These are phyloP conservation scores for Mortierella sp. DNA, from an alignment of 371 early-diverging fungal species.

Conservation along the genomic window DNA sequence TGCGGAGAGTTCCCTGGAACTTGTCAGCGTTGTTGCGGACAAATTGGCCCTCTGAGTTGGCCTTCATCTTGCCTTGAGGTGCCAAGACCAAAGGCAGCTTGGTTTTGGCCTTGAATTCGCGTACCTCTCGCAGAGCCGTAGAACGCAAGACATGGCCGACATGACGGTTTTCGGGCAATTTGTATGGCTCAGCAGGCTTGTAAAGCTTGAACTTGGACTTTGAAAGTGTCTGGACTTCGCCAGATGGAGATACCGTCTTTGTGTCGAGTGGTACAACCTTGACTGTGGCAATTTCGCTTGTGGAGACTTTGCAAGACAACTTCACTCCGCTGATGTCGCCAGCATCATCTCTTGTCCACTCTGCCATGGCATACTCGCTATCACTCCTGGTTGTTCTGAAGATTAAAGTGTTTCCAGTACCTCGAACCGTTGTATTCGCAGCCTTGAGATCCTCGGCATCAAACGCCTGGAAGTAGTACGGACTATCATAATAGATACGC, in stretches of 20 bases:
- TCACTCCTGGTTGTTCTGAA: constrained; percentile 24
- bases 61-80: constrained; percentile 44
- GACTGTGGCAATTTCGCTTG: constrained; percentile 33
- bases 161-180: constrained; percentile 43
- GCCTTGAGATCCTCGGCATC: constrained; percentile 37
- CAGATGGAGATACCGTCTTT: constrained; percentile 29
- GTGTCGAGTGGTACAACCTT: constrained; percentile 32
- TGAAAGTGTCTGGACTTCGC: constrained; percentile 39
- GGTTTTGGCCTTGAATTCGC: constrained; percentile 44
- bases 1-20: constrained; percentile 43
- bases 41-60: constrained; percentile 40
- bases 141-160: constrained; percentile 36
- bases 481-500: constrained; percentile 23
- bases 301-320: constrained; percentile 42
- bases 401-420: constrained; percentile 22
- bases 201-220: constrained; percentile 48
- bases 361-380: constrained; percentile 44
- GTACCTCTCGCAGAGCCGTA: constrained; percentile 33
- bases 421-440: constrained; percentile 13
- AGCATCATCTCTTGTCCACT: constrained; percentile 47
- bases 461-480: constrained; percentile 51
- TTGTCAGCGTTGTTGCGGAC: constrained; percentile 47
- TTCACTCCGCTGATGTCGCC: constrained; percentile 53
- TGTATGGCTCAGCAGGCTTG: constrained; percentile 53
- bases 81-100: constrained; percentile 31